Conservation (phyloP, 371 early-diverging fungal species). For the Mortierella sp. region DNA sequence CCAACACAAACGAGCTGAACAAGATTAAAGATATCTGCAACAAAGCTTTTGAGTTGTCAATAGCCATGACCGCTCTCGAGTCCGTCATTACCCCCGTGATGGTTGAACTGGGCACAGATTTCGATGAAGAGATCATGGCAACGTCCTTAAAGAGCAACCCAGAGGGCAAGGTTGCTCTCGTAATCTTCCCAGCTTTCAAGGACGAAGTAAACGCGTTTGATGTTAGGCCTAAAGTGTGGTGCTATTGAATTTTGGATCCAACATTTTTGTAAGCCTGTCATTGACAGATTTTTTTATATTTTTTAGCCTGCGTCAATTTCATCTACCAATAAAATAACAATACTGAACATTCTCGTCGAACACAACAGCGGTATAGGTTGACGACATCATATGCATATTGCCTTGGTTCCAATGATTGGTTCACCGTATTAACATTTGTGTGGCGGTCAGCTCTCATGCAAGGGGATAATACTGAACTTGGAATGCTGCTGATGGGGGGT, state of each 20-base stretch:
- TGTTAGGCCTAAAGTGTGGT: constrained; percentile 53
- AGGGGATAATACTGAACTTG: neutral
- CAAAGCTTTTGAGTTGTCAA: constrained; percentile 63
- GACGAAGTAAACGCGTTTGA: constrained; percentile 37
- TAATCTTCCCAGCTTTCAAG: constrained; percentile 44
- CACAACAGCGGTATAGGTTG: neutral
- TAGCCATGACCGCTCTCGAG: constrained; percentile 71
- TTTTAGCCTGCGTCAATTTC: neutral
- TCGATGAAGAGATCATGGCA: constrained; percentile 50
- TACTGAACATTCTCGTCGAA: neutral
- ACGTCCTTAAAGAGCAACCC: constrained; percentile 50
- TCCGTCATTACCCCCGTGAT: constrained; percentile 61
- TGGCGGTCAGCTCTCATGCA: neutral
- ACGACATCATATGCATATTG: neutral
- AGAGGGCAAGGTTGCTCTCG: constrained; percentile 51
- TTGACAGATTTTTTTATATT: neutral
- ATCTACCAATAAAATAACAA: neutral
- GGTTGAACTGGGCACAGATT: constrained; percentile 26
- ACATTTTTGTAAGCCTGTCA: neutral
- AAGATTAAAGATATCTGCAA: constrained; percentile 69
- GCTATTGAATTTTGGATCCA: constrained; percentile 17
- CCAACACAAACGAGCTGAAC: constrained; percentile 56
- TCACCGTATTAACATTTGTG: neutral
- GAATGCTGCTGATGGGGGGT: neutral
- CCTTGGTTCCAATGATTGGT: neutral